These are phyloP conservation scores for Hippophae tibetana DNA, from an alignment of 306 rosid species.

Conservation along the genomic window DNA sequence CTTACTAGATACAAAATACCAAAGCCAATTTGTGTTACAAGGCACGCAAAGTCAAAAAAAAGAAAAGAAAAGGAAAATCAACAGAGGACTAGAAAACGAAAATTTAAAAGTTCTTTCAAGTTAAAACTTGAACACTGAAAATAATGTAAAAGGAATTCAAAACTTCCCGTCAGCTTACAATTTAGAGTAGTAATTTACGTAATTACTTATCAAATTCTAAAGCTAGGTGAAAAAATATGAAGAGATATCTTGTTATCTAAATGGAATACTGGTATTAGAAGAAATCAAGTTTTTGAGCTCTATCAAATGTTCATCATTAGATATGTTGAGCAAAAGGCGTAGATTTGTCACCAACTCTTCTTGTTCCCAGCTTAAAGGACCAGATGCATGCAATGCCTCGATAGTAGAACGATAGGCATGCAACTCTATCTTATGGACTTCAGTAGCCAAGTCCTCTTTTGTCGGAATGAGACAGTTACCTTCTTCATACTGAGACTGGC, in stretches of 20 bases:
- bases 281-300: conserved; percentile 43
- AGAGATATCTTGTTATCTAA: conserved; percentile 4
- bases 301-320: conserved; percentile 78
- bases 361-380: conserved; percentile 88
- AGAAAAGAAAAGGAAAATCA: no score
- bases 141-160: no score
- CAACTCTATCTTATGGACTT: conserved; percentile 71
- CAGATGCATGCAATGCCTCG: conserved; percentile 64
- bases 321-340: conserved; percentile 70
- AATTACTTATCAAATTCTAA: neutral
- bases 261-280: conserved; percentile 20
- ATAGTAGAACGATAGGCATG: conserved; percentile 53
- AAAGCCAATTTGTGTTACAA: no score
- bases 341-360: conserved; percentile 74
- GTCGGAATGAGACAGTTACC: conserved; percentile 24
- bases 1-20: no score
- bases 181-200: neutral
- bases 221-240: neutral
- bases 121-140: no score
- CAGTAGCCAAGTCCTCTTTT: conserved; percentile 31
- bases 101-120: no score
- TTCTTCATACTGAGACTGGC: conserved; percentile 30
- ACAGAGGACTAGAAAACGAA: no score
- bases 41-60: no score
- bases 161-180: conserved; percentile 17